A percentile compares a stretch with the other conserved stretches of the same genome.
Evolutionary conservation across 495 filamentous ascomycete species (phyloP).

Genomic region (Xylaria longipes): DNA sequence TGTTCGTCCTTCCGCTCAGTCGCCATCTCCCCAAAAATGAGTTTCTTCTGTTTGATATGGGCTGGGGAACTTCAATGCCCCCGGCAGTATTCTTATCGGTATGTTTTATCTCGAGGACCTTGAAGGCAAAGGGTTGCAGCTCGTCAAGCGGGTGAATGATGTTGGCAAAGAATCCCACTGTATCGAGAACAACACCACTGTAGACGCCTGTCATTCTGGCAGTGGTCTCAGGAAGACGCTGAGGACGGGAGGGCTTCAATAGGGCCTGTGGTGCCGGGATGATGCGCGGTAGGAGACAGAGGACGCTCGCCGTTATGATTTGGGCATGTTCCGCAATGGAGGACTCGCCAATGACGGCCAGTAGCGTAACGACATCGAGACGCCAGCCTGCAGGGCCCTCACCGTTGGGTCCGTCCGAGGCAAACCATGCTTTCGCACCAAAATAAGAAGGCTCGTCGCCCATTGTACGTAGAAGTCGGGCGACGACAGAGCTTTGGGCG

Average conservation of each 20-base stretch:
- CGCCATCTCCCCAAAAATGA: constrained; percentile 5
- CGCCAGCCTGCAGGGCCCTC: constrained; percentile 53
- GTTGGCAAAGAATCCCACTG: constrained; percentile 67
- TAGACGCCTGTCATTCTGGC: constrained; percentile 64
- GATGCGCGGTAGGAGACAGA: constrained; percentile 67
- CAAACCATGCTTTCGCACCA: constrained; percentile 44
- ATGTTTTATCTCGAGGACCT: constrained; percentile 56
- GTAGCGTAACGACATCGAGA: constrained; percentile 67
- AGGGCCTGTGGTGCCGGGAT: constrained; percentile 72
- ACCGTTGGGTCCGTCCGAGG: constrained; percentile 35
- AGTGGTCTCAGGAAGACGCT: constrained; percentile 59
- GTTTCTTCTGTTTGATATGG: neutral
- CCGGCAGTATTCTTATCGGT: constrained; percentile 36
- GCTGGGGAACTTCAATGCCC: constrained; percentile 27
- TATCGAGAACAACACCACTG: constrained; percentile 58
- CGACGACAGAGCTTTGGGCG: constrained; percentile 13
- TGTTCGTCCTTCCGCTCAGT: constrained; percentile 7
- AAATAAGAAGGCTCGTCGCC: constrained; percentile 23
- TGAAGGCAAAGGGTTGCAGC: constrained; percentile 52
- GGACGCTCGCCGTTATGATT: constrained; percentile 59
- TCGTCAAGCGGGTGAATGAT: constrained; percentile 63
- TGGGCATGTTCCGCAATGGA: constrained; percentile 63
- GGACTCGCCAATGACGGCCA: constrained; percentile 68
- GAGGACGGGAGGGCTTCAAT: constrained; percentile 61
- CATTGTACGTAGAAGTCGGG: constrained; percentile 16